These are phyloP conservation scores for Cucurbita maxima DNA, from an alignment of 306 rosid genomes.

Conservation along the genomic window DNA sequence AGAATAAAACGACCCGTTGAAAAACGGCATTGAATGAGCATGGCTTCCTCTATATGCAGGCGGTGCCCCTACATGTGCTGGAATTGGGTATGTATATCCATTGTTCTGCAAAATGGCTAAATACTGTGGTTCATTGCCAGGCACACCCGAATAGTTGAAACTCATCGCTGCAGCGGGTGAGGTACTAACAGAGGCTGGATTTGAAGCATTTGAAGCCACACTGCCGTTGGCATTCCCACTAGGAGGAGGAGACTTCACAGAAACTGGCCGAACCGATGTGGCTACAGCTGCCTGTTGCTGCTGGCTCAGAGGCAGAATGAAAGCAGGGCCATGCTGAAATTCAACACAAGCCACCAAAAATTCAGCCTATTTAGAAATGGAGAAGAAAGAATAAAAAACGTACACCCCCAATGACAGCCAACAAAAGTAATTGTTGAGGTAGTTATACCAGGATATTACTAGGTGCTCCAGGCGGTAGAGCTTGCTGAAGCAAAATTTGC, in stretches of 20 bases:
- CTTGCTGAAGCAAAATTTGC: conserved; percentile 69
- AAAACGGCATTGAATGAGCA: conserved; percentile 63
- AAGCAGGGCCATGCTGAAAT: conserved; percentile 72
- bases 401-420: no score
- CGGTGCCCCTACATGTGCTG: conserved; percentile 76
- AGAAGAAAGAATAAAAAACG: neutral
- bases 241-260: conserved; percentile 50
- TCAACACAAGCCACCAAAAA: neutral
- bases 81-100: conserved; percentile 76
- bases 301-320: conserved; percentile 76
- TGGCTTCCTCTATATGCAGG: conserved; percentile 76
- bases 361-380: neutral
- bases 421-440: neutral
- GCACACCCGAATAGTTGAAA: conserved; percentile 66
- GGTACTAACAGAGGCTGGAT: conserved; percentile 21
- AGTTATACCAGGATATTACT: conserved; percentile 61
- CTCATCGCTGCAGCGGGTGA: conserved; percentile 48
- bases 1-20: conserved; percentile 73
- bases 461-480: conserved; percentile 75
- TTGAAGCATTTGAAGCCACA: conserved; percentile 27
- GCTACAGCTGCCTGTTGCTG: conserved; percentile 85
- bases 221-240: conserved; percentile 19
- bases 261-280: conserved; percentile 56
- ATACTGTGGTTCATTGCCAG: conserved; percentile 74
- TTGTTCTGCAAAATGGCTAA: conserved; percentile 78